phyloP scores from a whole-genome alignment of 257 asterid genomes.

The Hygrophila difformis region DNA sequence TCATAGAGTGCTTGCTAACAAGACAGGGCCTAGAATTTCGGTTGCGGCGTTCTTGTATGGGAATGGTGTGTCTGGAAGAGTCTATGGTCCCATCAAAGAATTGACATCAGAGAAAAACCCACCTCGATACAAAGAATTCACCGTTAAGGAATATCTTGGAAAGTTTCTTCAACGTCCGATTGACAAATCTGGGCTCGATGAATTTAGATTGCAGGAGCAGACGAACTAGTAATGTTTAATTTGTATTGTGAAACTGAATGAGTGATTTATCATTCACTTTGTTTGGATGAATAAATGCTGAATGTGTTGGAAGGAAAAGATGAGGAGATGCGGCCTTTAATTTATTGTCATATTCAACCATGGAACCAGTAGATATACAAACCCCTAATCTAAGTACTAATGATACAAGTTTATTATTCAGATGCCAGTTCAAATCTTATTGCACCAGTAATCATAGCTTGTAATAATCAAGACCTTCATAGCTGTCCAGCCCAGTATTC shows the following conservation, averaged over 20 bases:
- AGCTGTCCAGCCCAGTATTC: slow-evolving; percentile 27
- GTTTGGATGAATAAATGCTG: no score
- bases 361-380: no score
- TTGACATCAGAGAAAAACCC: slow-evolving; percentile 32
- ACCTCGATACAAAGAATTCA: slow-evolving; percentile 34
- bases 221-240: neutral
- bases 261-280: no score
- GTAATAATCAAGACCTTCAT: slow-evolving; percentile 28
- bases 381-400: no score
- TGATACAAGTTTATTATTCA: no score
- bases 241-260: no score
- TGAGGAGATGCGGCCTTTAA: no score
- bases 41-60: slow-evolving; percentile 55
- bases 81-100: slow-evolving; percentile 48
- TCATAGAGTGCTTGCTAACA: slow-evolving; percentile 58
- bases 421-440: no score
- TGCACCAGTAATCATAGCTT: no score
- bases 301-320: no score
- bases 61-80: slow-evolving; percentile 12
- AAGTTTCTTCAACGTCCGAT: slow-evolving; percentile 31
- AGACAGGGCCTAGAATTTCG: slow-evolving; percentile 57
- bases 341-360: no score
- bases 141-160: slow-evolving; percentile 26
- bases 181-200: slow-evolving; percentile 44
- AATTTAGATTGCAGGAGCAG: slow-evolving; percentile 25